Percentiles rank a stretch among this genome's conserved stretches.
Conservation (phyloP, 345 rosid genomes). For the Linum trigynum region DNA sequence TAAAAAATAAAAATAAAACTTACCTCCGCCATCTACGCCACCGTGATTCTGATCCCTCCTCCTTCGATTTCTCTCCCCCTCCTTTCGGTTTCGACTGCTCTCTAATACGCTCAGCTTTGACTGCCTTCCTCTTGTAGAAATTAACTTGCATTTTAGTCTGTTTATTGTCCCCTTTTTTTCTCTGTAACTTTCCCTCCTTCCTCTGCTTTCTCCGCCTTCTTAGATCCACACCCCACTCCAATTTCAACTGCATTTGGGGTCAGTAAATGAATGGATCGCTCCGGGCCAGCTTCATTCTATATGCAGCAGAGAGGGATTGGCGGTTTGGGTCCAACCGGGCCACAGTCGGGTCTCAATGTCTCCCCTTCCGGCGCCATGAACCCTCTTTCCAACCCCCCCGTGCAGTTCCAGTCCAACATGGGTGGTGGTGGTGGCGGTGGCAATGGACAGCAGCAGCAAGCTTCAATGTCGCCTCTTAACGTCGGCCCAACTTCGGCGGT, state of each 20-base stretch:
- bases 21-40: too few relatives aligned
- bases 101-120: too few relatives aligned
- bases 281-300: conserved; percentile 74
- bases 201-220: neutral
- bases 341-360: conserved; percentile 52
- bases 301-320: conserved; percentile 59
- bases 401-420: conserved; percentile 53
- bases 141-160: conserved; percentile 33
- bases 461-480: conserved; percentile 39
- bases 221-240: conserved; percentile 11
- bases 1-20: too few relatives aligned
- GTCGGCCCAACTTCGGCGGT: conserved; percentile 35
- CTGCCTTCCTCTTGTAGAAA: too few relatives aligned
- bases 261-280: conserved; percentile 90
- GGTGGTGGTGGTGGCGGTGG: conserved; percentile 19
- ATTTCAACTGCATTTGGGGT: conserved; percentile 19
- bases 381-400: conserved; percentile 34
- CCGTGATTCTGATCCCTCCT: too few relatives aligned
- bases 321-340: conserved; percentile 43
- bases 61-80: too few relatives aligned
- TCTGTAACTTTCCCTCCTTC: conserved; percentile 8
- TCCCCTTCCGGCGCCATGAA: conserved; percentile 51
- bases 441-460: conserved; percentile 28
- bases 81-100: too few relatives aligned
- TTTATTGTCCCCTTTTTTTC: conserved; percentile 17